Percentiles rank a stretch among this genome's conserved stretches.
These are phyloP conservation scores for Tricholoma flavovirens DNA, from an alignment of 768 basidiomycete genomes.

Conservation along the genomic window DNA sequence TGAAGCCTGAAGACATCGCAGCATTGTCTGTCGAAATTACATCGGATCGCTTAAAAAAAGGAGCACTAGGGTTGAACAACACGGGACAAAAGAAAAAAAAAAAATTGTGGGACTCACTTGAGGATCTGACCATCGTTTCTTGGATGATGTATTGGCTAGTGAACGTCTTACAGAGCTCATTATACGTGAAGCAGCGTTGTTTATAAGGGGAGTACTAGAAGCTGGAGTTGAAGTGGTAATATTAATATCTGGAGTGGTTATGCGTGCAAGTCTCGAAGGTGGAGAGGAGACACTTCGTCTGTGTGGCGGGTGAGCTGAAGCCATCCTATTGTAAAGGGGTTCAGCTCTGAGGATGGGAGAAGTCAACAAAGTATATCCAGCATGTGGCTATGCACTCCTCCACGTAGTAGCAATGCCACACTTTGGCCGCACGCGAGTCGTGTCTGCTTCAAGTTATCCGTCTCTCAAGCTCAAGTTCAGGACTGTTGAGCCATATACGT, in stretches of 20 bases:
- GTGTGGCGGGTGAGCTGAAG: not conserved
- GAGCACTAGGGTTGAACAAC: not conserved
- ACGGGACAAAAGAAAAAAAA: not conserved
- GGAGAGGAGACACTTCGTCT: not conserved
- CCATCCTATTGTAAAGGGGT: too few relatives aligned
- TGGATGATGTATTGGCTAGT: slow-evolving; percentile 10
- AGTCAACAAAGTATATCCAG: too few relatives aligned
- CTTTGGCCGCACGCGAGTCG: too few relatives aligned
- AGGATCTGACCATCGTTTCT: slow-evolving; percentile 16
- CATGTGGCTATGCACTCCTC: too few relatives aligned
- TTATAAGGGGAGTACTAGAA: not conserved
- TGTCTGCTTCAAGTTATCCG: too few relatives aligned
- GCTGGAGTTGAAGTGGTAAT: not conserved
- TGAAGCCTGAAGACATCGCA: slow-evolving; percentile 28
- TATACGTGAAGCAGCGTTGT: slow-evolving; percentile 19
- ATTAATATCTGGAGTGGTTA: not conserved
- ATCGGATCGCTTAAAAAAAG: slow-evolving; percentile 22
- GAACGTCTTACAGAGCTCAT: slow-evolving; percentile 20
- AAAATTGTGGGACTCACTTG: slow-evolving; percentile 10
- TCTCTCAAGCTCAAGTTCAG: too few relatives aligned
- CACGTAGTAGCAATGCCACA: too few relatives aligned
- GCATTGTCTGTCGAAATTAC: slow-evolving; percentile 33
- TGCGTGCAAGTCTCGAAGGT: not conserved
- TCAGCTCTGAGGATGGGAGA: too few relatives aligned
- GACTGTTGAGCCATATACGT: too few relatives aligned